Evolutionary conservation across 208 protist species (phyloP), one percentile per base, ranked within the genome.

Genomic region (Crithidia brevicula): DNA sequence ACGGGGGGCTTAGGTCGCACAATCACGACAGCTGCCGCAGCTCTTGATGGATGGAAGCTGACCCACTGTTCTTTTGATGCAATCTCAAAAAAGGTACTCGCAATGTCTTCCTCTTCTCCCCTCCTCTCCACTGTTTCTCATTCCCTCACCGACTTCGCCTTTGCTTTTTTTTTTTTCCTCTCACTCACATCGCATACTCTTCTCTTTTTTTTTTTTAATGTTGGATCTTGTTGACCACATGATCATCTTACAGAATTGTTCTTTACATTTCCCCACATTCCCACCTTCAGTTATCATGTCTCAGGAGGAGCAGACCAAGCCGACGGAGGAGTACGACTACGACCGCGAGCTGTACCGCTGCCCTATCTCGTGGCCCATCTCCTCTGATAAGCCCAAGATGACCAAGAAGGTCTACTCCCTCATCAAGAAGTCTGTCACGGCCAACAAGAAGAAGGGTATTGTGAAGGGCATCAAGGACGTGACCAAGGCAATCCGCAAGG

Each of bases 361-460:
- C 85, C 93, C 93, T 45, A 96, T 97, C 78, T 86, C 93, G 25
- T 94, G 85, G 83, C 93, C 93, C 33, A 64, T 96, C 47, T 82
- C 92, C 22, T 92, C 89, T 4, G 93, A 96, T 57, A 94, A 94
- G 72, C 89, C 94, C 25, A 98, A 98, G 77, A 95, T 98, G 91
- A 98, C 94, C 11, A 97, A 97, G 76, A 98, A 98, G 83, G 79
- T 98, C 34, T 97, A 97, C 75, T 95, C 88, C 6, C 85, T 98
- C 36, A 89, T 98, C 52, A 96, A 95, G 72, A 96, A 97, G 72
- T 85, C 91, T 4, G 89, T 96, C 50, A 91, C 81, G 16, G 79
- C 72, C 15, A 95, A 95, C 79, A 97, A 97, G 82, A 97, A 96
- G 66, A 92, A 88, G 65, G 88, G 86, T 28, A 91, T 97, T 40